Base-by-base conservation (phyloP, 495 filamentous ascomycete genomes). In the Penicillium salamii region DNA sequence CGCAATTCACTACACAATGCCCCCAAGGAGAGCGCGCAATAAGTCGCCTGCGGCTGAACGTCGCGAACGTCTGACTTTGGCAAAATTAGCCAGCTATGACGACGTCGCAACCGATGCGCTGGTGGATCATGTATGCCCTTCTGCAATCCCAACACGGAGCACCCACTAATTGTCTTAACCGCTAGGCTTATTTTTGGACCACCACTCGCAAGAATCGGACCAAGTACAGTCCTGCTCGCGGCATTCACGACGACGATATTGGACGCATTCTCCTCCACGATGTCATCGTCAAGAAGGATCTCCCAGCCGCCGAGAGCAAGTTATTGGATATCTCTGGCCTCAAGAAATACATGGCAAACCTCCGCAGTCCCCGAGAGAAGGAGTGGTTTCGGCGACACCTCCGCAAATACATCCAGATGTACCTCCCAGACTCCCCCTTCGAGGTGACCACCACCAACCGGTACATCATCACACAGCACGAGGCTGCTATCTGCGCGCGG, bases 31-130 rank as follows among this genome's bases (percentile, higher is more conserved):
- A 71, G 68, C 64, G 58, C 61, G 72, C 59, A 59, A 67, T 7
- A 68, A 56, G 28, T 58, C 71, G 4, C 66, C 76, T 17, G 56
- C 57, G 37, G 45, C 49, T 13, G 68, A 80, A 33, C 80, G 84
- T 62, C 86, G 79, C 68, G 81, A 87, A 52, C 84, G 82, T 57
- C 74, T 97, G 53, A 96, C 90, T 11, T 74, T 97, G 48, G 81
- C 81, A 32, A 91, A 96, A 71, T 74, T 99, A 50, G 84, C 89
- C 21, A 86, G 86, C 47, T 97, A 97, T 74, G 93, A 99, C 71
- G 93, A 99, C 66, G 83, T 99, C 56, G 78, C 96, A 54, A 97
- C 93, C 0, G 95, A 99, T 83, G 86, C 88, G 49, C 85, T 99
- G 28, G 83, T 99, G 34, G 93, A 99, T 70, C 88, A 89, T 68